Percentiles rank a stretch among this genome's conserved stretches.
Evolutionary conservation across 1,139 yeast species (phyloP).

Genomic region (Yamadazyma membranifaciens): DNA sequence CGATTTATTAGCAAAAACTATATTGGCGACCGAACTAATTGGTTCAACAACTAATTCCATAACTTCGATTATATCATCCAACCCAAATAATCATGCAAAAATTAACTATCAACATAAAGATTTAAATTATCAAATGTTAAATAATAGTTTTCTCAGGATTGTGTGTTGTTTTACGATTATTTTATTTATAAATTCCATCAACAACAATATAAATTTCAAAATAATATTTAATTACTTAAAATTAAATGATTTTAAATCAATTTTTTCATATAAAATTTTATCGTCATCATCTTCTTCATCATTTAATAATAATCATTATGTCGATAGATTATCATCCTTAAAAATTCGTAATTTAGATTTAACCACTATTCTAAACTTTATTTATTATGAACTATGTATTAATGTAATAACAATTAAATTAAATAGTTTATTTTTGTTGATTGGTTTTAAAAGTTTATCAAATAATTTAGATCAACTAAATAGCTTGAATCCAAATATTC

Average conservation of each 20-base stretch:
- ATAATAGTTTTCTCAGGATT: conserved; percentile 12
- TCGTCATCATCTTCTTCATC: conserved; percentile 1
- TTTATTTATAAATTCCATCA: conserved; percentile 8
- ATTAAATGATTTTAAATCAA: conserved; percentile 10
- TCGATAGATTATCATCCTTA: background rate
- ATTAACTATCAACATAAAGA: conserved; percentile 1
- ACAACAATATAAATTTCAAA: conserved; percentile 8
- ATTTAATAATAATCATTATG: background rate
- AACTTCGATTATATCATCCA: conserved; percentile 6
- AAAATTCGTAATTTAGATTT: background rate
- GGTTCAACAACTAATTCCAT: conserved; percentile 26
- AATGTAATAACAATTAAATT: conserved; percentile 42
- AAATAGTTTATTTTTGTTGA: conserved; percentile 26
- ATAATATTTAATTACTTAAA: conserved; percentile 9
- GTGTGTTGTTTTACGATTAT: conserved; percentile 11
- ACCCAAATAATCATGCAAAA: conserved; percentile 2
- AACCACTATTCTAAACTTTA: conserved; percentile 19
- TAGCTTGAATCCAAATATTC: conserved; percentile 23
- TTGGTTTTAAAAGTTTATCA: conserved; percentile 28
- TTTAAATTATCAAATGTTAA: conserved; percentile 4
- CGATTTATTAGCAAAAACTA: conserved; percentile 46
- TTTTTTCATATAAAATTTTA: conserved; percentile 13
- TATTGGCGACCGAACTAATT: conserved; percentile 49
- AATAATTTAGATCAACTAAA: conserved; percentile 33
- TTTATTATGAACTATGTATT: conserved; percentile 40